A percentile compares a stretch with the other conserved stretches of the same genome.
phyloP scores from a whole-genome alignment of 306 rosid genomes.

The Argentina anserina region DNA sequence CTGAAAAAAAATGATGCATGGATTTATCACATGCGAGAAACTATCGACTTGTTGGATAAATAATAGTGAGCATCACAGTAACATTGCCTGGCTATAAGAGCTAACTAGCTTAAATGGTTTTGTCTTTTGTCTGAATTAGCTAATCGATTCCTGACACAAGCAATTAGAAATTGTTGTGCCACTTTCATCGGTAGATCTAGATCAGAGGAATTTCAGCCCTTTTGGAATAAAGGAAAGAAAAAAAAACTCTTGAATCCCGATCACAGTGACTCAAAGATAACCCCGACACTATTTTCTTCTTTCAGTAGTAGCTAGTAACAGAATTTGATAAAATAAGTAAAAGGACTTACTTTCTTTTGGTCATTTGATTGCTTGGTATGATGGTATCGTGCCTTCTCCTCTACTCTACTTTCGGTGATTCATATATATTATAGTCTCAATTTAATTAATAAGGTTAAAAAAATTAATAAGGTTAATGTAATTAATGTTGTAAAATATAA shows the following conservation, averaged over 20 bases:
- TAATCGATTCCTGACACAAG: slow-evolving; percentile 15
- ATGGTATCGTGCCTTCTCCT: slow-evolving; percentile 15
- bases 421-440: background rate
- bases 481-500: background rate
- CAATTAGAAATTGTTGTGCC: slow-evolving; percentile 10
- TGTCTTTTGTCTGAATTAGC: background rate
- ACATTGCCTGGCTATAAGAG: background rate
- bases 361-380: background rate
- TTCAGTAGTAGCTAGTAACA: background rate
- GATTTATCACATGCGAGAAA: background rate
- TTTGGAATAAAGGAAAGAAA: slow-evolving; percentile 28
- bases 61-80: background rate
- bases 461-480: background rate
- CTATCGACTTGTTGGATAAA: background rate
- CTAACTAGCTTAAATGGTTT: background rate
- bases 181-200: slow-evolving; percentile 58
- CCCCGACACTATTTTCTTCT: background rate
- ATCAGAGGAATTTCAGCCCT: slow-evolving; percentile 35
- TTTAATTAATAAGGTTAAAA: too few species aligned
- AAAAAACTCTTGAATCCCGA: slow-evolving; percentile 5
- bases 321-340: background rate
- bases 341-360: background rate
- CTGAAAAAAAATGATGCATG: background rate
- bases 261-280: background rate
- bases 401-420: slow-evolving; percentile 15